phyloP scores from a whole-genome alignment of 768 basidiomycete genomes.

The Naganishia vaughanmartiniae region DNA sequence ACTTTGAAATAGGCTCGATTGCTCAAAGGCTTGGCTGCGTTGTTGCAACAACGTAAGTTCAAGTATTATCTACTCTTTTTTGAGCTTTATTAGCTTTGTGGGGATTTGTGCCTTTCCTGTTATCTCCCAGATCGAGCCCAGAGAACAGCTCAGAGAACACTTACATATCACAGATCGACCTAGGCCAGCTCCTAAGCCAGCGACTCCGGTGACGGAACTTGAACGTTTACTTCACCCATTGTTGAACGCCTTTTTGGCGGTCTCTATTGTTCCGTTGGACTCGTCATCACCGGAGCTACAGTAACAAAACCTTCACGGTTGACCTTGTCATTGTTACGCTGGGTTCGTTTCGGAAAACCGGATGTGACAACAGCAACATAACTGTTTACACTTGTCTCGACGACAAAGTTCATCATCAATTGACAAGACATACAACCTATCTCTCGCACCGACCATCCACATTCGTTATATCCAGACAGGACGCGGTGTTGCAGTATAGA shows the following conservation, averaged over 20 bases:
- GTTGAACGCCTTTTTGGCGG: constrained; percentile 1
- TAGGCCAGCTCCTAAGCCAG: background rate
- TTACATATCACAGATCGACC: constrained; percentile 10
- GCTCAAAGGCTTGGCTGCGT: constrained; percentile 2
- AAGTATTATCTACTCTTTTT: constrained; percentile 11
- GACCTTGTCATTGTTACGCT: background rate
- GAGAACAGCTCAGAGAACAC: background rate
- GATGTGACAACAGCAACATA: background rate
- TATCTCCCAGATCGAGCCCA: background rate
- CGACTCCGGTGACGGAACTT: background rate
- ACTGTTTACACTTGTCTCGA: background rate
- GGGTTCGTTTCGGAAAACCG: background rate
- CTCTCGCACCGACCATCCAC: background rate
- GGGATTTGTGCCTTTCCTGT: background rate
- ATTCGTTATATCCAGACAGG: background rate
- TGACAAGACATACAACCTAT: background rate
- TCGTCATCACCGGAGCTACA: constrained; percentile 9
- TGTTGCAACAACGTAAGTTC: constrained; percentile 2
- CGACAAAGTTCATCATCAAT: background rate
- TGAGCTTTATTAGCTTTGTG: too few species aligned
- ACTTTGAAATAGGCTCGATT: background rate
- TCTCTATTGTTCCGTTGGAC: background rate
- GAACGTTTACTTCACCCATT: background rate
- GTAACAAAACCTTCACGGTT: background rate
- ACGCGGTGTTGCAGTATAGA: background rate